Evolutionary conservation across 306 rosid genomes (phyloP).

Genomic region (Trifolium dubium): DNA sequence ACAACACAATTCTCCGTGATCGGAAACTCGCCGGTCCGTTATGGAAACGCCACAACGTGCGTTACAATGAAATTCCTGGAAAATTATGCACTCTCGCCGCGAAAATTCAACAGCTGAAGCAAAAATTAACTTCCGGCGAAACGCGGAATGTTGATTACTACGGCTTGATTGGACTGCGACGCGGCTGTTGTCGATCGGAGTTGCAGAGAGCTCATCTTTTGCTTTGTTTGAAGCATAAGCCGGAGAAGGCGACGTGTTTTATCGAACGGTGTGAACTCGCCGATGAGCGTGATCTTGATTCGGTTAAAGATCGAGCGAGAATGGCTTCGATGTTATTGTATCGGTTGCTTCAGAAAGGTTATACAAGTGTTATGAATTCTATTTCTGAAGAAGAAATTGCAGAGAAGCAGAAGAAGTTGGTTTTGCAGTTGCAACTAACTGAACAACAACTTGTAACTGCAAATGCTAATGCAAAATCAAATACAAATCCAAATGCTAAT

Average conservation of each 20-base stretch:
- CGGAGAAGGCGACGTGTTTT: conserved; percentile 69
- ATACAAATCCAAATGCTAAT: not conserved
- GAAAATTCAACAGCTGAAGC: conserved; percentile 68
- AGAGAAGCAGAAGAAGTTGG: conserved; percentile 63
- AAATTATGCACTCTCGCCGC: conserved; percentile 65
- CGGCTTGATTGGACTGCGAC: conserved; percentile 75
- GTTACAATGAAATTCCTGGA: conserved; percentile 76
- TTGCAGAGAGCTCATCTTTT: conserved; percentile 75
- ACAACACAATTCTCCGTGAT: conserved; percentile 84
- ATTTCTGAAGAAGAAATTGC: conserved; percentile 71
- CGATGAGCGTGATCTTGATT: conserved; percentile 69
- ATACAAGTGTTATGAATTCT: conserved; percentile 54
- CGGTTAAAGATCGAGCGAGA: conserved; percentile 72
- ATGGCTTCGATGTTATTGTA: conserved; percentile 73
- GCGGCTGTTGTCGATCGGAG: conserved; percentile 86
- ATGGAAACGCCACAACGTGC: conserved; percentile 75
- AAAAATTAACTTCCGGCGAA: conserved; percentile 71
- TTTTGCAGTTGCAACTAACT: conserved; percentile 19
- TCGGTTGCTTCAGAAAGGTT: conserved; percentile 85
- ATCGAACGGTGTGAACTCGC: conserved; percentile 79
- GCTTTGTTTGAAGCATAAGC: conserved; percentile 77
- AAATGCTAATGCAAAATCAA: conserved; percentile 2
- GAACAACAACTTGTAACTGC: not conserved
- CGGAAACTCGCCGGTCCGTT: conserved; percentile 80
- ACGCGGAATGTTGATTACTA: conserved; percentile 76